Base-by-base conservation (phyloP, 805 yeast species). In the Martiniozyma abietophila region DNA sequence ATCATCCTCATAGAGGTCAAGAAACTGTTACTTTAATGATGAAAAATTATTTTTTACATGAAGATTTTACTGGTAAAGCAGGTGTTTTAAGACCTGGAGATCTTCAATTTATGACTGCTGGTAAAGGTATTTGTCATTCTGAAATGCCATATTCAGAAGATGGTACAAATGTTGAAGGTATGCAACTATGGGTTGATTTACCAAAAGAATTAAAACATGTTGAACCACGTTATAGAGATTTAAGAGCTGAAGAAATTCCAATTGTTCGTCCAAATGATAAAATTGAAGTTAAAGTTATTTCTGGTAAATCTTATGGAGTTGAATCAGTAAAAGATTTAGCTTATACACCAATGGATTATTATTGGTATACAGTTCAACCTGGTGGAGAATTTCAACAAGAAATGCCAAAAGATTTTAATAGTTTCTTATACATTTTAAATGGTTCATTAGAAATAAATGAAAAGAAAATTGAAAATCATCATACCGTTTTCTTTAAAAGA, bases 91-190 rank as follows among this genome's bases (percentile, higher is more conserved):
- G 71, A 41, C 74, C 84, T 6, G 95, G 95, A 38, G 96, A 85
- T 53, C 62, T 86, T 45, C 96, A 85, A 56, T 84, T 85, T 56
- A 85, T 85, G 95, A 85, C 95, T 18, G 95, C 95, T 5, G 95
- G 95, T 40, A 71, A 69, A 47, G 96, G 94, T 32, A 74, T 84
- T 24, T 81, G 81, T 35, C 95, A 84, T 54, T 71, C 85, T 3
- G 95, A 85, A 52, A 84, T 84, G 74, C 95, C 95, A 7, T 76
- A 76, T 23, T 63, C 69, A 25, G 58, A 54, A 25, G 67, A 67
- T 26, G 73, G 77, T 1, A 58, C 69, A 15, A 59, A 61, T 15
- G 58, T 59, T 20, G 66, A 63, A 35, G 94, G 94, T 40, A 61
- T 84, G 64, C 96, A 85, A 56, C 61, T 85, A 35, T 85, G 95